These are phyloP conservation scores for Blastomyces parvus DNA, from an alignment of 2,329 filamentous ascomycete species.

Conservation along the genomic window DNA sequence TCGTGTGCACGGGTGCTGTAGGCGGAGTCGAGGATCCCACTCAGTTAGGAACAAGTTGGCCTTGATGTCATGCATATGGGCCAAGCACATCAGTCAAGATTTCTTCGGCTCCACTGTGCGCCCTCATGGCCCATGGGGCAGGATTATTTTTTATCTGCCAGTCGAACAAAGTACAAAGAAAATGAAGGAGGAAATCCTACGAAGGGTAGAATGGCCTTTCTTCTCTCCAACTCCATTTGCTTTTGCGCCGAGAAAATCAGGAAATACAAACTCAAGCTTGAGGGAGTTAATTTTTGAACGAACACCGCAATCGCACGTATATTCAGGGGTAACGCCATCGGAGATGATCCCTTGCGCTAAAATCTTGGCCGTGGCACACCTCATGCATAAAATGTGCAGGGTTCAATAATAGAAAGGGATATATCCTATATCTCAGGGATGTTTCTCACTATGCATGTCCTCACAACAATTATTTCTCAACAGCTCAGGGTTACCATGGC, in stretches of 20 bases:
- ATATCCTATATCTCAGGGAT: background rate
- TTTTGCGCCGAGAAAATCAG: background rate
- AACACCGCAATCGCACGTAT: background rate
- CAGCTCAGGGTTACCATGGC: too few species aligned
- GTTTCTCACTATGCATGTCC: background rate
- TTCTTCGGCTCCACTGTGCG: background rate
- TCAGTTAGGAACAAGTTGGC: background rate
- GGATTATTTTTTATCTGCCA: background rate
- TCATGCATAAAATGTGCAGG: conserved; percentile 3
- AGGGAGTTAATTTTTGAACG: background rate
- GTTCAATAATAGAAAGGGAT: background rate
- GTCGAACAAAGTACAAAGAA: background rate
- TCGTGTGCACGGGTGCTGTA: background rate
- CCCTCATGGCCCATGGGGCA: background rate
- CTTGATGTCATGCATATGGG: conserved; percentile 7
- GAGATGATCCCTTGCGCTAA: conserved; percentile 2
- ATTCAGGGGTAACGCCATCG: conserved; percentile 2
- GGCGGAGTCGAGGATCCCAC: background rate
- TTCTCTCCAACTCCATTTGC: background rate
- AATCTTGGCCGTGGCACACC: background rate
- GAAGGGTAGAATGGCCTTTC: background rate
- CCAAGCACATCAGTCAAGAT: background rate
- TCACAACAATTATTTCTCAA: background rate
- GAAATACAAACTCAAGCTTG: background rate
- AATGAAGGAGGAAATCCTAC: background rate